Percentiles rank a stretch among this genome's conserved stretches.
phyloP scores from a whole-genome alignment of 257 asterid species.

The Penstemon davidsonii region DNA sequence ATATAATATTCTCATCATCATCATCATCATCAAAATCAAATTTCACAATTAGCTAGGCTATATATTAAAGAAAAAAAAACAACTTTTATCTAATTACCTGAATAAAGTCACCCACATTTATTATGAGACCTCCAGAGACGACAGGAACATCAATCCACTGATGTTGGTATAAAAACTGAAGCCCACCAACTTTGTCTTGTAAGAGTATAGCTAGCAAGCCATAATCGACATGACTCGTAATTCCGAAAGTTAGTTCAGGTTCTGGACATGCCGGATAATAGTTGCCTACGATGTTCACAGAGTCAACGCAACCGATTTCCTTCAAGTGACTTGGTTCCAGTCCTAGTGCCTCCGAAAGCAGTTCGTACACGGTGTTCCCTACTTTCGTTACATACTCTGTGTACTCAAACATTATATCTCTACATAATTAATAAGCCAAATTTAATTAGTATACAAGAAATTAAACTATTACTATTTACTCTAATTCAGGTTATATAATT shows the following conservation, averaged over 20 bases:
- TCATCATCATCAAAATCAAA: too few species aligned
- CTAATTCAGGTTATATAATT: too few species aligned
- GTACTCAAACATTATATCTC: constrained; percentile 33
- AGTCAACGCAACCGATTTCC: constrained; percentile 35
- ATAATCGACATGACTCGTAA: constrained; percentile 30
- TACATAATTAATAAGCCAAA: too few species aligned
- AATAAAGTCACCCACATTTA: constrained; percentile 21
- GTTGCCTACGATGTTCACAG: constrained; percentile 23
- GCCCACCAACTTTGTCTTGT: constrained; percentile 34
- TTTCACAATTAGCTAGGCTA: too few species aligned
- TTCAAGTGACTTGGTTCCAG: constrained; percentile 29
- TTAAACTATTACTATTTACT: too few species aligned
- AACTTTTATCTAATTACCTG: constrained; percentile 14
- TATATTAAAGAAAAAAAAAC: too few species aligned
- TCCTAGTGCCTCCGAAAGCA: constrained; percentile 37
- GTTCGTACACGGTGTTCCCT: constrained; percentile 20
- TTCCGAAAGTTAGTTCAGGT: constrained; percentile 44
- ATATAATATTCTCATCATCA: not conserved
- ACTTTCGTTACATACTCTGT: constrained; percentile 27
- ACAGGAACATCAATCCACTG: constrained; percentile 27
- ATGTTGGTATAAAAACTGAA: constrained; percentile 22
- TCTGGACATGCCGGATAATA: constrained; percentile 49
- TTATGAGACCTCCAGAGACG: constrained; percentile 11
- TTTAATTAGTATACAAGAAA: too few species aligned
- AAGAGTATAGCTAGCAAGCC: constrained; percentile 34